Evolutionary conservation across 768 basidiomycete species (phyloP).

Genomic region (Mycena rosella): DNA sequence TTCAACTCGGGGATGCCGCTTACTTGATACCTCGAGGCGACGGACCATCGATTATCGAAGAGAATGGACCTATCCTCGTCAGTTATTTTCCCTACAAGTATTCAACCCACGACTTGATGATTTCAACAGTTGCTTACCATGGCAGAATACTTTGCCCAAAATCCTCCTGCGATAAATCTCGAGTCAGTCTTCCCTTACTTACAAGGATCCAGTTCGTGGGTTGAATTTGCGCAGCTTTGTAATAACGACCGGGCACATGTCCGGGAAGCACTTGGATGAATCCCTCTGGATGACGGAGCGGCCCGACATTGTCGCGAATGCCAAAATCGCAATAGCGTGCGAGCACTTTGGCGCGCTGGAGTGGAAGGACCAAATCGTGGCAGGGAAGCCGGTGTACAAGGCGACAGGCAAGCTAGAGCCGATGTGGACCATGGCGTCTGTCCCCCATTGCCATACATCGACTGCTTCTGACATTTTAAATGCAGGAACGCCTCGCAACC

Average conservation of each 20-base stretch:
- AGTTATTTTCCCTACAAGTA: too few relatives aligned
- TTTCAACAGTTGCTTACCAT: conserved; percentile 44
- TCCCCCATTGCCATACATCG: neutral
- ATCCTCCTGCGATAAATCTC: conserved; percentile 42
- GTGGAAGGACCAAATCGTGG: conserved; percentile 44
- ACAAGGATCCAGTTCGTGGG: too few relatives aligned
- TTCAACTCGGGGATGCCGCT: neutral
- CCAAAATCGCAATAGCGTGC: conserved; percentile 44
- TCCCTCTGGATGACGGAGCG: conserved; percentile 45
- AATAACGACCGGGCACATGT: conserved; percentile 49
- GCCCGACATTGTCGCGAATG: conserved; percentile 41
- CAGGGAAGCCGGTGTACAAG: conserved; percentile 40
- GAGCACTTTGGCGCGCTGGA: conserved; percentile 49
- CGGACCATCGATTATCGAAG: conserved; percentile 48
- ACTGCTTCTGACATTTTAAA: neutral
- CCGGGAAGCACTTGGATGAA: conserved; percentile 46
- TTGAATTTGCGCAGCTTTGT: conserved; percentile 40
- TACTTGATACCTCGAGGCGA: conserved; percentile 38
- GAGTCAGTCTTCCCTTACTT: conserved; percentile 38
- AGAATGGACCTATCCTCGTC: too few relatives aligned
- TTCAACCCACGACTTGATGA: conserved; percentile 34
- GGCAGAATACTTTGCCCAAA: conserved; percentile 45
- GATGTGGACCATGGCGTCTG: conserved; percentile 51
- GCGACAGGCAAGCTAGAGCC: conserved; percentile 47
- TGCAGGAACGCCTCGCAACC: conserved; percentile 41